phyloP scores from a whole-genome alignment of 2,329 filamentous ascomycete species.

The Dactylellina drechsleri region DNA sequence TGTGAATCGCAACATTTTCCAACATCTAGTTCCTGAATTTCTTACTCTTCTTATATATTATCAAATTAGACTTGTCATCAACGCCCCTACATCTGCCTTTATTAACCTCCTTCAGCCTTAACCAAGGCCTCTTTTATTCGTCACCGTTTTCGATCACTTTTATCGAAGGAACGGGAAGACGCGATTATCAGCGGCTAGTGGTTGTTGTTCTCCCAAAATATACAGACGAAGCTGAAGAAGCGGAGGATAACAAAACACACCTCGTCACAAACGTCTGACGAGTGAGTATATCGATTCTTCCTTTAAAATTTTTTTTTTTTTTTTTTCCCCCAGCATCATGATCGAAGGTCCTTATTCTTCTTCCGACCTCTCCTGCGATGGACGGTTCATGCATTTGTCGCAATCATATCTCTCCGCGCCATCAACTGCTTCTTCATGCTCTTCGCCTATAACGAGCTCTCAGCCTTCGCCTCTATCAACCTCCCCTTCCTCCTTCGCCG shows the following conservation, averaged over 20 bases:
- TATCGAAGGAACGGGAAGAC: slow-evolving; percentile 46
- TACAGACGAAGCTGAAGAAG: neutral
- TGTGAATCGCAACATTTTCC: slow-evolving; percentile 7
- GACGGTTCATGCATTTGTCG: slow-evolving; percentile 41
- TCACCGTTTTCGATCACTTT: slow-evolving; percentile 36
- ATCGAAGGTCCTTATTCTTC: slow-evolving; percentile 49
- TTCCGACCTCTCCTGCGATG: slow-evolving; percentile 41
- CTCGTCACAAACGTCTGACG: neutral
- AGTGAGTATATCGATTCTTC: neutral
- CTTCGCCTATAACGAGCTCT: slow-evolving; percentile 33
- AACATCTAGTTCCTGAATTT: neutral
- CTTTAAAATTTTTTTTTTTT: neutral
- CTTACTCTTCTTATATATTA: neutral
- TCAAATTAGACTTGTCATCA: too few relatives aligned
- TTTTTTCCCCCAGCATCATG: slow-evolving; percentile 25
- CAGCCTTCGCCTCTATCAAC: slow-evolving; percentile 22
- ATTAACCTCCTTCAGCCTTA: neutral
- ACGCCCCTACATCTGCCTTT: neutral
- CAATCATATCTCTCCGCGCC: slow-evolving; percentile 32
- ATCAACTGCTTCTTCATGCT: slow-evolving; percentile 32
- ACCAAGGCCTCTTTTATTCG: slow-evolving; percentile 27
- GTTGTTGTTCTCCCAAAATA: neutral
- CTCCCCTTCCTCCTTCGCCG: slow-evolving; percentile 43
- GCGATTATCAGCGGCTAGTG: slow-evolving; percentile 43
- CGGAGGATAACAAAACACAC: neutral